A percentile compares a stretch with the other conserved stretches of the same genome.
Evolutionary conservation across 1,139 yeast genomes (phyloP).

Genomic region (Yamadazyma diddensiae): DNA sequence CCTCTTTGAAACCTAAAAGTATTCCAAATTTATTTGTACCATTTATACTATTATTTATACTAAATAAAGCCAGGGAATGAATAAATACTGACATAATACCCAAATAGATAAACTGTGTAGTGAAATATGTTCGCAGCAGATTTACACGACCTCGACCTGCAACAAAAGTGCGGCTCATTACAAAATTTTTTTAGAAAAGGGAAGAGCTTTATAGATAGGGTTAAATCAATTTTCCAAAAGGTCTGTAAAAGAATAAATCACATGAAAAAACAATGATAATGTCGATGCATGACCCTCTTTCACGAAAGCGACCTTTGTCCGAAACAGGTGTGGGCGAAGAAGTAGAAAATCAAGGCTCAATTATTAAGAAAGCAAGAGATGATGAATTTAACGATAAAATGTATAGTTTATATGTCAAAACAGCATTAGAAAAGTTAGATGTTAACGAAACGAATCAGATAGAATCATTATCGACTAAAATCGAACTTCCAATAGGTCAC

Average conservation of each 20-base stretch:
- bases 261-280: conserved; percentile 20
- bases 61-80: conserved; percentile 29
- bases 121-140: too few relatives aligned
- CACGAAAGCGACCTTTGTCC: conserved; percentile 21
- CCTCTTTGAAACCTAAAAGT: conserved; percentile 21
- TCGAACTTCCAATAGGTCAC: conserved; percentile 29
- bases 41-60: conserved; percentile 17
- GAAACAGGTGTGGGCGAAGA: not conserved
- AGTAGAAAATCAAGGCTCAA: conserved; percentile 3
- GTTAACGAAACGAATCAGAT: conserved; percentile 41
- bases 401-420: conserved; percentile 60
- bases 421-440: conserved; percentile 70
- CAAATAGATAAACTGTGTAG: too few relatives aligned
- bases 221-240: not conserved
- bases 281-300: conserved; percentile 29
- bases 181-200: conserved; percentile 11
- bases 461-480: conserved; percentile 36
- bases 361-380: conserved; percentile 9
- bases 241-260: not conserved
- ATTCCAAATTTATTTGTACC: conserved; percentile 20
- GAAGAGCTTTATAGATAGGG: conserved; percentile 8
- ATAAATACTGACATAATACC: conserved; percentile 10
- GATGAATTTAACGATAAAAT: conserved; percentile 40
- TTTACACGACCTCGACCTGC: not conserved
- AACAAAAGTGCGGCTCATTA: conserved; percentile 13